Evolutionary conservation across 352 stramenopile genomes (phyloP).

Genomic region (Phytophthora ramorum): DNA sequence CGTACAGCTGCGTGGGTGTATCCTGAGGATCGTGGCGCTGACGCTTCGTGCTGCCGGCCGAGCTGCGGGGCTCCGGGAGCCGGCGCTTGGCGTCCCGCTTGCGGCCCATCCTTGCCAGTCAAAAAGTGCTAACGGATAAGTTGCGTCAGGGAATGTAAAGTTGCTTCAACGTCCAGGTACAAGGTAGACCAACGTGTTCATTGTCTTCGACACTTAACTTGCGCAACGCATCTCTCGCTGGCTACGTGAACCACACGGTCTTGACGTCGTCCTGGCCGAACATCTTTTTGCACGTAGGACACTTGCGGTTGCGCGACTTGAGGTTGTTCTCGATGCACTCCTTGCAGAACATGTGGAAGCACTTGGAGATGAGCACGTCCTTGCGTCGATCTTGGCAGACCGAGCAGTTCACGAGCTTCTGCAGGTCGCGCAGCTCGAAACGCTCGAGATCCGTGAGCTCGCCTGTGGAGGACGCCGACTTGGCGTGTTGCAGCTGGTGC

Average conservation of each 20-base stretch:
- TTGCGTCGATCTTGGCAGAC: constrained; percentile 88
- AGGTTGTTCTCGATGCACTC: constrained; percentile 90
- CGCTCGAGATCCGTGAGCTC: constrained; percentile 77
- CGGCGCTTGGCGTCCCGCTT: constrained; percentile 47
- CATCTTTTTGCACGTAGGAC: constrained; percentile 92
- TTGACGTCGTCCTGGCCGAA: constrained; percentile 91
- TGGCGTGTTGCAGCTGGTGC: constrained; percentile 49
- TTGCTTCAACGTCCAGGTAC: constrained; percentile 9
- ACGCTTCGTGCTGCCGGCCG: constrained; percentile 37
- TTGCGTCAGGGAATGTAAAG: constrained; percentile 3
- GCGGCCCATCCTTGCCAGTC: constrained; percentile 40
- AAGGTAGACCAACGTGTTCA: neutral
- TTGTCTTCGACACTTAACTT: constrained; percentile 21
- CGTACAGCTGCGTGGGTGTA: constrained; percentile 49
- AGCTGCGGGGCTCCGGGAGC: constrained; percentile 5
- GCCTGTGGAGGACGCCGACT: constrained; percentile 34
- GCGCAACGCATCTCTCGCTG: neutral
- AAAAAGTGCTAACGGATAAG: constrained; percentile 19
- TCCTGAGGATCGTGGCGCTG: constrained; percentile 19
- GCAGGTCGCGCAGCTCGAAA: constrained; percentile 83
- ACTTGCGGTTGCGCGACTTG: constrained; percentile 91
- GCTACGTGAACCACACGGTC: constrained; percentile 83
- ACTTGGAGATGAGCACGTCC: constrained; percentile 90
- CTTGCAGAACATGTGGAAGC: constrained; percentile 91
- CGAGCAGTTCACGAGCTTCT: constrained; percentile 87